phyloP scores from a whole-genome alignment of 345 rosid genomes.

The Durio zibethinus region DNA sequence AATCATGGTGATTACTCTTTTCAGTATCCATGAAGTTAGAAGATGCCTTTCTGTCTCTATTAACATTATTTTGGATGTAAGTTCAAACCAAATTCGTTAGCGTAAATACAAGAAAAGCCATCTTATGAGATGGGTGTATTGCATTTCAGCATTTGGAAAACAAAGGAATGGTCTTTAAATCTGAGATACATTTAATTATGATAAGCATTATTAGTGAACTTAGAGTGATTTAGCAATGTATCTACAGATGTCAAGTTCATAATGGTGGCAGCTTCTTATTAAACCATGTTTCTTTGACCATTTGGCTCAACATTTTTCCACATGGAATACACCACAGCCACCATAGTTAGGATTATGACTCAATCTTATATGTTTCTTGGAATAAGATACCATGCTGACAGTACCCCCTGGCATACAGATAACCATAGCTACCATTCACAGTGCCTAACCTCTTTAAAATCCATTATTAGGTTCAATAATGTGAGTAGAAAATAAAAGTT shows the following conservation, averaged over 20 bases:
- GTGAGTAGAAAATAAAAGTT: background rate
- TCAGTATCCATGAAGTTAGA: background rate
- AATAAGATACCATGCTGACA: background rate
- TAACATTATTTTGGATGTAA: background rate
- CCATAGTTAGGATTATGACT: background rate
- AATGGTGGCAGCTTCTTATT: background rate
- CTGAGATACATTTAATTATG: background rate
- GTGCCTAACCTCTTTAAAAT: background rate
- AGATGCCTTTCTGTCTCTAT: background rate
- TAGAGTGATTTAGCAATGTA: background rate
- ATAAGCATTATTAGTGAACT: background rate
- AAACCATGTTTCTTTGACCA: background rate
- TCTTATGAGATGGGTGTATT: background rate
- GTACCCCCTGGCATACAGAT: background rate
- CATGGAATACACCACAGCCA: background rate
- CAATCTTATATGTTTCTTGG: background rate
- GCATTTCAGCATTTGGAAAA: background rate
- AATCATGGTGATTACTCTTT: background rate
- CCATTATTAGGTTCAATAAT: background rate
- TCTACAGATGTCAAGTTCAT: background rate
- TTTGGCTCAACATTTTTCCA: background rate
- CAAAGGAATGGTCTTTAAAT: background rate
- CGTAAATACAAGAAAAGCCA: background rate
- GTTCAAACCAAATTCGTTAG: background rate
- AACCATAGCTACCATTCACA: background rate